These are phyloP conservation scores for Lantana camara DNA, from an alignment of 257 asterid species.

Conservation along the genomic window DNA sequence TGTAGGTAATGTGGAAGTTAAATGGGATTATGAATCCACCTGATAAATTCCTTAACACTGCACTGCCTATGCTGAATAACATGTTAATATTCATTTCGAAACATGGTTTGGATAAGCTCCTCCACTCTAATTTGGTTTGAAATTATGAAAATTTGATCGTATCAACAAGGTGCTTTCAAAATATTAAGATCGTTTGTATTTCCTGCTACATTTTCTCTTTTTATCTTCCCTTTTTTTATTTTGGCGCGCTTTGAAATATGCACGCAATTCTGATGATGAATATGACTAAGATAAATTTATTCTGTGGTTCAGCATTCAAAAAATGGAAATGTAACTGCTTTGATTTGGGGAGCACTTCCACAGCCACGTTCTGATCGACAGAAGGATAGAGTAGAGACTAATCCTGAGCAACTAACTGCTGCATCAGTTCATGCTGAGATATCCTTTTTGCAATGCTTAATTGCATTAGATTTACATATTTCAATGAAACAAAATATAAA, in stretches of 20 bases:
- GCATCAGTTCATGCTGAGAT: conserved; percentile 97
- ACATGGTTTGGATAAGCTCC: too few species aligned
- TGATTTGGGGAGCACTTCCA: conserved; percentile 97
- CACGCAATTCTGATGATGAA: too few species aligned
- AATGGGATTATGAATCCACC: not conserved
- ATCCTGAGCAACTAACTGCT: conserved; percentile 98
- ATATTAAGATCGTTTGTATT: too few species aligned
- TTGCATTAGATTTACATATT: conserved; percentile 8
- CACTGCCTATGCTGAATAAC: too few species aligned
- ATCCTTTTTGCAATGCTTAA: conserved; percentile 55
- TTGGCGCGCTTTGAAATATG: not conserved
- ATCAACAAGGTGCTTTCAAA: too few species aligned
- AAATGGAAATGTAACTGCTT: conserved; percentile 72
- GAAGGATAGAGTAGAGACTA: conserved; percentile 98
- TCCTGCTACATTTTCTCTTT: too few species aligned
- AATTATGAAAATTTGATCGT: too few species aligned
- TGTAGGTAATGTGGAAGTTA: not conserved
- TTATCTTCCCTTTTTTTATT: too few species aligned
- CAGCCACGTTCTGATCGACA: conserved; percentile 96
- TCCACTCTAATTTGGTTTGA: too few species aligned
- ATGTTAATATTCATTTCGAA: too few species aligned
- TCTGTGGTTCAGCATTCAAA: conserved; percentile 61
- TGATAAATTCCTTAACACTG: not conserved
- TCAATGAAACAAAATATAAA: conserved; percentile 11
- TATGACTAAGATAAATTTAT: conserved; percentile 15